Evolutionary conservation across 768 basidiomycete species (phyloP).

Genomic region (Tricholoma sp.): DNA sequence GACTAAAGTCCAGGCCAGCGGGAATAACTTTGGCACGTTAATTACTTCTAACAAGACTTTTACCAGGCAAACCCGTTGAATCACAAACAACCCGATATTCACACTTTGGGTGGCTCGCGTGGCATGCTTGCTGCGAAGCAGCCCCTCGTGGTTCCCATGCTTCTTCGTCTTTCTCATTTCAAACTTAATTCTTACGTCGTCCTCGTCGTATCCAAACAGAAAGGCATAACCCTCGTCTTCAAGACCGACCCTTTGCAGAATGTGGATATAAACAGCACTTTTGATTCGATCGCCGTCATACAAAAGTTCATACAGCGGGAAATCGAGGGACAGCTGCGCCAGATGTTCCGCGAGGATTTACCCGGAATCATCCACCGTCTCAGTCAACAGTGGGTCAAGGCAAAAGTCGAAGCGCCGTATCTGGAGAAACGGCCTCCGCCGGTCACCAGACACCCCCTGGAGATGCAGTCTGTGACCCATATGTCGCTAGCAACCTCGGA

Average conservation of each 20-base stretch:
- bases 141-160: constrained; percentile 96
- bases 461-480: constrained; percentile 41
- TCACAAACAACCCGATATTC: constrained; percentile 87
- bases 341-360: constrained; percentile 97
- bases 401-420: constrained; percentile 92
- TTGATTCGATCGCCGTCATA: constrained; percentile 96
- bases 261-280: constrained; percentile 96
- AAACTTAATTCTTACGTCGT: constrained; percentile 94
- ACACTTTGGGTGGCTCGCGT: constrained; percentile 73
- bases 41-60: not conserved
- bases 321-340: constrained; percentile 93
- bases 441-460: constrained; percentile 28
- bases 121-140: constrained; percentile 94
- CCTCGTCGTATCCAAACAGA: constrained; percentile 94
- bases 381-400: constrained; percentile 93
- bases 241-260: constrained; percentile 98
- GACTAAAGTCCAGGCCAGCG: constrained; percentile 83
- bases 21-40: not conserved
- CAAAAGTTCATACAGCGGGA: constrained; percentile 97
- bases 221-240: constrained; percentile 98
- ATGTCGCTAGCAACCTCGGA: constrained; percentile 10
- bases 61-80: constrained; percentile 89
- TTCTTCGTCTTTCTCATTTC: constrained; percentile 93
- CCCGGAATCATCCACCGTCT: constrained; percentile 96
- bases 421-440: constrained; percentile 45